Percentiles rank a stretch among this genome's conserved stretches.
Evolutionary conservation across 176 grass and related monocot species (phyloP).

Genomic region (Ampelocalamus luodianensis): DNA sequence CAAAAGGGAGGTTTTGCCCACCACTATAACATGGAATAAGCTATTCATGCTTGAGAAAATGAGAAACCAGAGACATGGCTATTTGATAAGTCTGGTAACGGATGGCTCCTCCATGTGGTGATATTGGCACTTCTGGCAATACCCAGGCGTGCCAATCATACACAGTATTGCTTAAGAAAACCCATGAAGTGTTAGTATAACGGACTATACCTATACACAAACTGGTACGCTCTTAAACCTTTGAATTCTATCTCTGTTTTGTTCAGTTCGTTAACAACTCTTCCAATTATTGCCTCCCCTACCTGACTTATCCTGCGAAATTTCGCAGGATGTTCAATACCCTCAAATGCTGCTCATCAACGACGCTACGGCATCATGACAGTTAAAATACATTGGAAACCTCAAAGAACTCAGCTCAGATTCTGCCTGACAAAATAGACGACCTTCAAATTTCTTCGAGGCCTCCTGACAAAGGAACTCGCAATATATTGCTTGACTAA

Average conservation of each 20-base stretch:
- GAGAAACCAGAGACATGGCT: neutral
- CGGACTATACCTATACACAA: slow-evolving; percentile 1
- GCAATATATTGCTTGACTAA: slow-evolving; percentile 8
- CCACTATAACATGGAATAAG: slow-evolving; percentile 17
- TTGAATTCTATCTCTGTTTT: neutral
- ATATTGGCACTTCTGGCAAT: slow-evolving; percentile 27
- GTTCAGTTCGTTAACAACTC: neutral
- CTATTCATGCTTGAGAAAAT: slow-evolving; percentile 22
- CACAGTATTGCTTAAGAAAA: slow-evolving; percentile 26
- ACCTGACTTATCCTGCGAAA: neutral
- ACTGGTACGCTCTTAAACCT: slow-evolving; percentile 39
- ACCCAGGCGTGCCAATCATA: slow-evolving; percentile 10
- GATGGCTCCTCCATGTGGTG: slow-evolving; percentile 29
- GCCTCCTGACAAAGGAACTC: slow-evolving; percentile 6
- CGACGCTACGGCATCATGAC: neutral
- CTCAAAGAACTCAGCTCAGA: neutral
- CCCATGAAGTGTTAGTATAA: slow-evolving; percentile 9
- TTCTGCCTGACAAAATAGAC: slow-evolving; percentile 23
- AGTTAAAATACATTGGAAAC: neutral
- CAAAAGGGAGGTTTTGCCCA: slow-evolving; percentile 23
- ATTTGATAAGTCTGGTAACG: neutral
- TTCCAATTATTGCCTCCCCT: neutral
- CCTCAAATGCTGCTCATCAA: neutral
- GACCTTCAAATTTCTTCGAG: neutral
- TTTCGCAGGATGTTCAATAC: slow-evolving; percentile 35